Conservation (phyloP, 441 rosid genomes). For the Populus hybrid region DNA sequence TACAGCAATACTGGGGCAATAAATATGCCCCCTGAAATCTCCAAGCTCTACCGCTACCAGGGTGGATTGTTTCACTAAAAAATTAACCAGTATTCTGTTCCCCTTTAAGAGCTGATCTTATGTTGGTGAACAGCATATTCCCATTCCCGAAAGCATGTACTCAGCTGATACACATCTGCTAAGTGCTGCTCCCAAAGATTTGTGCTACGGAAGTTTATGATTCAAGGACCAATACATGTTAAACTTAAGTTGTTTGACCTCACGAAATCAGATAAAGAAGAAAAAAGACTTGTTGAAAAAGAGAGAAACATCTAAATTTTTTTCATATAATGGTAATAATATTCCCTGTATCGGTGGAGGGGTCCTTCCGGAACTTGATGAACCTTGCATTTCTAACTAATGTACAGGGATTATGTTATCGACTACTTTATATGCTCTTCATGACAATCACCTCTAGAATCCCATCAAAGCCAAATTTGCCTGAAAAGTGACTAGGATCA, state of each 20-base stretch:
- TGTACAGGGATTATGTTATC: neutral
- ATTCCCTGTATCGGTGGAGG: neutral
- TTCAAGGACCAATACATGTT: too few species aligned
- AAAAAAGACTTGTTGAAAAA: neutral
- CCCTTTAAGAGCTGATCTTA: too few species aligned
- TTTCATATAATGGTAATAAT: neutral
- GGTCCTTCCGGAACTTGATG: neutral
- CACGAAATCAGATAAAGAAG: neutral
- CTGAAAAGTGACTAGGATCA: constrained; percentile 43
- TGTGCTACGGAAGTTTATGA: too few species aligned
- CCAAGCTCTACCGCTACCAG: neutral
- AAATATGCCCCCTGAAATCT: neutral
- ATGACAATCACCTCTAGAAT: constrained; percentile 64
- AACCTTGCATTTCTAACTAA: neutral
- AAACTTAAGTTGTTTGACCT: neutral
- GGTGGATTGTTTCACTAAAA: neutral
- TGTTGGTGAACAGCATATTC: too few species aligned
- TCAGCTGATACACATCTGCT: too few species aligned
- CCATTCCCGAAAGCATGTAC: too few species aligned
- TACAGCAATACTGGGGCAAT: neutral
- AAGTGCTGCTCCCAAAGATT: too few species aligned
- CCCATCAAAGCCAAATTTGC: constrained; percentile 56
- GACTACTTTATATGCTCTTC: constrained; percentile 23
- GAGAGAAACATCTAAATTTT: neutral
- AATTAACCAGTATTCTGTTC: too few species aligned